A percentile compares a stretch with the other conserved stretches of the same genome.
Evolutionary conservation across 2,329 filamentous ascomycete genomes (phyloP).

Genomic region (Lasiodiplodia citricola): DNA sequence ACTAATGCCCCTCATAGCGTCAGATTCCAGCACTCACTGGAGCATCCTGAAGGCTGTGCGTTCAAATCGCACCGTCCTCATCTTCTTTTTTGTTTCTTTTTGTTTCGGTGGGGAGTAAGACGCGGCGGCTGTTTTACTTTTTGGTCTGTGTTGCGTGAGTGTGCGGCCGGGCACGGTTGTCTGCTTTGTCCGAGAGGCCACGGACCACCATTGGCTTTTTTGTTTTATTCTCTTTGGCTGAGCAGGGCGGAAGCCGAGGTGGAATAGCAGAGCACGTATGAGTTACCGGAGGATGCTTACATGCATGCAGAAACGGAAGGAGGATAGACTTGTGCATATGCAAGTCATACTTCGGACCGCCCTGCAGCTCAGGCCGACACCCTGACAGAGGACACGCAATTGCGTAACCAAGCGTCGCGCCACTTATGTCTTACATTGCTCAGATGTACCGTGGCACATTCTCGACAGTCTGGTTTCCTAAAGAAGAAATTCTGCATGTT

Average conservation of each 20-base stretch:
- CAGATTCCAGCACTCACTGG: slow-evolving; percentile 15
- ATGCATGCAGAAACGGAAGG: background rate
- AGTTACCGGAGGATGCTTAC: background rate
- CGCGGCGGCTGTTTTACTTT: background rate
- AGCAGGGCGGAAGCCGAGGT: background rate
- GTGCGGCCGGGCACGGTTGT: background rate
- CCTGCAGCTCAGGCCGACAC: background rate
- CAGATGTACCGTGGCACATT: background rate
- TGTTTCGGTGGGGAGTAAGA: background rate
- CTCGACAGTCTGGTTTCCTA: background rate
- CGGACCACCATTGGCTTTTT: background rate
- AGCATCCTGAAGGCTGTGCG: slow-evolving; percentile 15
- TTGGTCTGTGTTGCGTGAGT: background rate
- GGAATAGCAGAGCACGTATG: background rate
- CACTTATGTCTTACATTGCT: background rate
- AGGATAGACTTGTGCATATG: background rate
- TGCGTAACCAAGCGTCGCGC: background rate
- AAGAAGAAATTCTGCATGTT: background rate
- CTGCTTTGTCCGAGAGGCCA: background rate
- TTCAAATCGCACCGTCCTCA: slow-evolving; percentile 21
- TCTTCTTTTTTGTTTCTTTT: background rate
- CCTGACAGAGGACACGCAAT: background rate
- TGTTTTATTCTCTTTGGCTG: background rate
- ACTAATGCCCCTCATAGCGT: slow-evolving; percentile 5
- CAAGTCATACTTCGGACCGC: background rate